Evolutionary conservation across 139 green algal genomes (phyloP).

Genomic region (Coelastrella sp.): DNA sequence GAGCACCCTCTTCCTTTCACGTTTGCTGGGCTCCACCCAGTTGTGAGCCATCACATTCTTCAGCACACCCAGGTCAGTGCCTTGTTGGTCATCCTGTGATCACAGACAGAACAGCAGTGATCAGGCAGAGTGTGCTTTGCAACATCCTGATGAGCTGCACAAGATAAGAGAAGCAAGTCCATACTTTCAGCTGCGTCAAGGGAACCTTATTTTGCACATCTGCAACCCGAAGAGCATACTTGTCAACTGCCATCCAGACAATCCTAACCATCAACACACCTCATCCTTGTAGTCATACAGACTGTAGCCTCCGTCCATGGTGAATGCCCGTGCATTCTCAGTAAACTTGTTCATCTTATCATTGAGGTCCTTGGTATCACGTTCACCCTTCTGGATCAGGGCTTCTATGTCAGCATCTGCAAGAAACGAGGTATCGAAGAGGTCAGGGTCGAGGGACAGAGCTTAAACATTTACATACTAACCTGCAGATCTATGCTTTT

Average conservation of each 20-base stretch:
- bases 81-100: slow-evolving; percentile 46
- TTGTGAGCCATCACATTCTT: slow-evolving; percentile 76
- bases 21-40: slow-evolving; percentile 97
- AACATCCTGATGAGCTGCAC: too few relatives aligned
- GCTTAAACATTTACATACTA: too few relatives aligned
- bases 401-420: slow-evolving; percentile 89
- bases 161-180: too few relatives aligned
- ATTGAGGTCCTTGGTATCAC: slow-evolving; percentile 91
- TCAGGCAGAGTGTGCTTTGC: not conserved
- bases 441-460: too few relatives aligned
- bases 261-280: slow-evolving; percentile 52
- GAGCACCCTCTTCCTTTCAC: slow-evolving; percentile 92
- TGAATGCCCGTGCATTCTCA: slow-evolving; percentile 95
- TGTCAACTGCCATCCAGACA: too few relatives aligned
- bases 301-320: slow-evolving; percentile 91
- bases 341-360: slow-evolving; percentile 97
- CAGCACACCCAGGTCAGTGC: slow-evolving; percentile 48
- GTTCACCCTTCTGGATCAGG: slow-evolving; percentile 96
- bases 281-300: slow-evolving; percentile 91
- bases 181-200: too few relatives aligned
- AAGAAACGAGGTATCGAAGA: not conserved
- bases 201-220: too few relatives aligned
- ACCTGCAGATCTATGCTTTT: too few relatives aligned
- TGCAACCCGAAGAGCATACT: too few relatives aligned
- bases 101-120: not conserved